Evolutionary conservation across 257 asterid genomes (phyloP).

Genomic region (Cynanchum wilfordii): DNA sequence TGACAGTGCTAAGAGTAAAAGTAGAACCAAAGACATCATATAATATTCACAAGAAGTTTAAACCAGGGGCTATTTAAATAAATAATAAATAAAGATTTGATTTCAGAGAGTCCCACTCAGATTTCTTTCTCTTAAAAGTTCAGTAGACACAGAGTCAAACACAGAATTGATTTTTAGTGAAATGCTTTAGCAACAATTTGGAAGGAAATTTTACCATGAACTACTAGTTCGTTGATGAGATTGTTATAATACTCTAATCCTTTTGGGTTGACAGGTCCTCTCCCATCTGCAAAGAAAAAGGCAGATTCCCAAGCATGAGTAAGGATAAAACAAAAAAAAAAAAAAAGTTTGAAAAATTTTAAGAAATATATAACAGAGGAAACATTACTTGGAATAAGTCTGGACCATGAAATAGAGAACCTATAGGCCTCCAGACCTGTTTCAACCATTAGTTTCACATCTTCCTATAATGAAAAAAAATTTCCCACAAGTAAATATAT

Average conservation of each 20-base stretch:
- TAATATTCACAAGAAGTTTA: too few relatives aligned
- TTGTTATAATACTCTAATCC: conserved; percentile 51
- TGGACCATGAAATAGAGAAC: conserved; percentile 31
- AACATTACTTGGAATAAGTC: conserved; percentile 30
- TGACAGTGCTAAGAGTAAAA: too few relatives aligned
- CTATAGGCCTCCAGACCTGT: conserved; percentile 24
- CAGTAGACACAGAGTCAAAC: too few relatives aligned
- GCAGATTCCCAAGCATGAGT: not conserved
- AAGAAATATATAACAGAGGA: not conserved
- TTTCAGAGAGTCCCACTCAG: too few relatives aligned
- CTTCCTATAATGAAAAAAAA: conserved; percentile 21
- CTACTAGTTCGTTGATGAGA: conserved; percentile 41
- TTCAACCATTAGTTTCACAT: conserved; percentile 21
- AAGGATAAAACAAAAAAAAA: too few relatives aligned
- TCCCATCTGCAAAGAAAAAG: conserved; percentile 18
- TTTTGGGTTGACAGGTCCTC: conserved; percentile 29
- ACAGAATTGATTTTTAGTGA: too few relatives aligned
- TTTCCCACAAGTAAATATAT: not conserved
- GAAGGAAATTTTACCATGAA: conserved; percentile 35
- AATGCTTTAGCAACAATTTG: too few relatives aligned
- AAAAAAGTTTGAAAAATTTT: not conserved
- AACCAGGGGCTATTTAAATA: too few relatives aligned
- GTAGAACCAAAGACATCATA: too few relatives aligned
- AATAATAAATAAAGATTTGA: too few relatives aligned
- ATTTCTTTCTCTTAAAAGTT: too few relatives aligned